These are phyloP conservation scores for Madurella fahalii DNA, from an alignment of 2,329 filamentous ascomycete species.

Conservation along the genomic window DNA sequence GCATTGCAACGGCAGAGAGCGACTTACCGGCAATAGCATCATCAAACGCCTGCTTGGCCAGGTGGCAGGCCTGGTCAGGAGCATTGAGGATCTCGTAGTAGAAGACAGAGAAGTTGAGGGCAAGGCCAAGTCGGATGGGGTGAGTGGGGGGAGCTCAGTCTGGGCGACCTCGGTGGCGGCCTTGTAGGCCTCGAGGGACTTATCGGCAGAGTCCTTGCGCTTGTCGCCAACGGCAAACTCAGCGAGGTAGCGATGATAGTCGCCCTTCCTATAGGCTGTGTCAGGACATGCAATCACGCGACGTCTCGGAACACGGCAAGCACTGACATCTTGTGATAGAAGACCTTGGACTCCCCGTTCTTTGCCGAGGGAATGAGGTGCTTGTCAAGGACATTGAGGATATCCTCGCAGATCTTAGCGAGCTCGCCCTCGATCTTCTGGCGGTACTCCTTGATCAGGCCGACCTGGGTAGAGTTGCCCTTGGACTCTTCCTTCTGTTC, in stretches of 20 bases:
- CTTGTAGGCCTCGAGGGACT: conserved; percentile 97
- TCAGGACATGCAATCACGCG: conserved; percentile 11
- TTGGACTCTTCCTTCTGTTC: conserved; percentile 99
- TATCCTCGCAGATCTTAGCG: conserved; percentile 95
- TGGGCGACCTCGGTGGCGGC: conserved; percentile 83
- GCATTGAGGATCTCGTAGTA: conserved; percentile 99
- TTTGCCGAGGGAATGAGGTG: conserved; percentile 91
- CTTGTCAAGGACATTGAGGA: conserved; percentile 89
- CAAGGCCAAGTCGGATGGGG: conserved; percentile 87
- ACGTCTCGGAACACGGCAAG: neutral
- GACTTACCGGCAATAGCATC: conserved; percentile 78
- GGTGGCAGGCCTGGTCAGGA: conserved; percentile 95
- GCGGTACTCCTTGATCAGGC: conserved; percentile 95
- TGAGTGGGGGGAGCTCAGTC: conserved; percentile 88
- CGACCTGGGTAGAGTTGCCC: conserved; percentile 88
- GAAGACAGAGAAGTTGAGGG: conserved; percentile 96
- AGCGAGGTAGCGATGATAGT: conserved; percentile 98
- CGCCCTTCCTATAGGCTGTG: conserved; percentile 77
- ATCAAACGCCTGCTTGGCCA: conserved; percentile 93
- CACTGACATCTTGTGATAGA: conserved; percentile 97
- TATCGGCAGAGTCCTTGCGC: conserved; percentile 90
- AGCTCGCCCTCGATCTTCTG: conserved; percentile 97
- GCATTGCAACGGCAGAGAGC: conserved; percentile 12
- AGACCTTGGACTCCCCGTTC: conserved; percentile 97
- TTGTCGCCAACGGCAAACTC: conserved; percentile 94